These are phyloP conservation scores for Aphanomyces euteiches DNA, from an alignment of 352 stramenopile species.

Conservation along the genomic window DNA sequence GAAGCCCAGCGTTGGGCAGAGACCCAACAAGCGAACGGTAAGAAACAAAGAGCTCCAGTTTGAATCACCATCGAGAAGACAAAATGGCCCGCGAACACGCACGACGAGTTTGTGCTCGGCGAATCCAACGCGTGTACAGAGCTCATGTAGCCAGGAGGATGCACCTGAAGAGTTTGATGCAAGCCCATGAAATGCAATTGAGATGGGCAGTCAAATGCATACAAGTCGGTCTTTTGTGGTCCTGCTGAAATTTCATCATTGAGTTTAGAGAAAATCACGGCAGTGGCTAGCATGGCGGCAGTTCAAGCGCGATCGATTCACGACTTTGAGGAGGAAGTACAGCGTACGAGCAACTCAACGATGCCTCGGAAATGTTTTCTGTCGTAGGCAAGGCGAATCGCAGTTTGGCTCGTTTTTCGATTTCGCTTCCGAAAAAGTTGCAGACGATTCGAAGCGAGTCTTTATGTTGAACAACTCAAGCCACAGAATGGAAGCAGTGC, in stretches of 20 bases:
- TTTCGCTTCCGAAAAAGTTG: conserved; percentile 1
- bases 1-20: conserved; percentile 13
- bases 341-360: neutral
- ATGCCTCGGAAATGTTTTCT: neutral
- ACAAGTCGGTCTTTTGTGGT: neutral
- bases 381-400: neutral
- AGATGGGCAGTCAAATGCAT: neutral
- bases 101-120: neutral
- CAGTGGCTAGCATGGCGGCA: neutral
- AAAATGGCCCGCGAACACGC: neutral
- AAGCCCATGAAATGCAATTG: neutral
- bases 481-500: no score
- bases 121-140: conserved; percentile 1
- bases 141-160: neutral
- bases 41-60: neutral
- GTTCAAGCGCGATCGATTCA: neutral
- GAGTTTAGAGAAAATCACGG: neutral
- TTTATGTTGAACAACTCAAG: no score
- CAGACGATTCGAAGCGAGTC: neutral
- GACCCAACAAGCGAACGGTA: neutral
- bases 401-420: neutral
- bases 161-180: neutral
- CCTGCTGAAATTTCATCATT: neutral
- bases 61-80: neutral
- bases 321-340: neutral